Percentiles rank a stretch among this genome's conserved stretches.
Evolutionary conservation across 129 eudicot genomes (phyloP).

Genomic region (Helianthus tuberosus): DNA sequence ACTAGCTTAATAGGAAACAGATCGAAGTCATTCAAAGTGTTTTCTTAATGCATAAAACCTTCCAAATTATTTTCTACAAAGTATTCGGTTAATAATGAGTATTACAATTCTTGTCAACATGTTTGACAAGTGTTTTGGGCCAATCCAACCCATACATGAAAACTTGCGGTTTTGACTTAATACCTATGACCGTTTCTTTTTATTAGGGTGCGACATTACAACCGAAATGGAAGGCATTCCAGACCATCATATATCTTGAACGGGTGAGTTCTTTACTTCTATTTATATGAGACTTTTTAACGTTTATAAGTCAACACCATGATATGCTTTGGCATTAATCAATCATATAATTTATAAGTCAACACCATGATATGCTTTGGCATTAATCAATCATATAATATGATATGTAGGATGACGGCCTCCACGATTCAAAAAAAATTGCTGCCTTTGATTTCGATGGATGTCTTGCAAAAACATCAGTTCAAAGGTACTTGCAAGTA

Average conservation of each 20-base stretch:
- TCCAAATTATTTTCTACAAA: not conserved
- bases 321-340: constrained; percentile 18
- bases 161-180: not conserved
- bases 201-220: constrained; percentile 64
- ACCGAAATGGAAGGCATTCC: constrained; percentile 92
- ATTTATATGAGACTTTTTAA: not conserved
- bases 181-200: constrained; percentile 2
- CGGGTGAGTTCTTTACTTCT: constrained; percentile 51
- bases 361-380: constrained; percentile 11
- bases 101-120: not conserved
- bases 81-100: not conserved
- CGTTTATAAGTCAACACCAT: not conserved
- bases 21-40: not conserved
- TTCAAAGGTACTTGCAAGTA: constrained; percentile 49
- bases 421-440: constrained; percentile 72
- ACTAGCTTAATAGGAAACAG: not conserved
- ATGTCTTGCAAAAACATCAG: constrained; percentile 90
- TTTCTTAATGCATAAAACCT: not conserved
- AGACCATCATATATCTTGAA: constrained; percentile 75
- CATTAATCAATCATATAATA: constrained; percentile 26
- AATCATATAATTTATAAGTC: constrained; percentile 13
- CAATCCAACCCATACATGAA: not conserved
- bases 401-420: constrained; percentile 80
- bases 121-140: not conserved
- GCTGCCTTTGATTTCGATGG: constrained; percentile 99